Base-by-base conservation (phyloP, 108 stramenopile genomes). In the Cylindrotheca fusiformis region DNA sequence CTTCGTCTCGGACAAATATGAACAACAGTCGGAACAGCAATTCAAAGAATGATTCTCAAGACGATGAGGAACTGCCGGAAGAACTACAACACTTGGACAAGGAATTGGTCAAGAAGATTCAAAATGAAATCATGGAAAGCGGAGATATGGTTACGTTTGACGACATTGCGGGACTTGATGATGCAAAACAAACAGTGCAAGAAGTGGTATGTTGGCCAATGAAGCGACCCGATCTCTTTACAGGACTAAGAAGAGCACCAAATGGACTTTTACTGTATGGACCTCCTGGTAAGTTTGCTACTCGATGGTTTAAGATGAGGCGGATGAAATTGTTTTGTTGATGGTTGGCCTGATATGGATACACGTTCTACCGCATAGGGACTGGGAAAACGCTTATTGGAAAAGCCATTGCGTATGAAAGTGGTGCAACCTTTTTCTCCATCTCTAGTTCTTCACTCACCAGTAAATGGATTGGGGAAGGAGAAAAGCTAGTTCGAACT, bases 381-480 rank as follows among this genome's bases (percentile, higher is more conserved):
- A 68, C 58, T 0, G 96, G 96, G n/a, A 98, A 99, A 75, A 99
- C 99, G 1, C 67, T 99, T 44, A 99, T 99, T 65, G 99, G 96
- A 56, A 98, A 98, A 67, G 99, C 99, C 2, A 97, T 99, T 69
- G 97, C 99, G 14, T 85, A 97, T 74, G 88, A 96, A 76, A 84
- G 83, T 46, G 94, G 94, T 20, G 98, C 99, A 2, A 97, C 96
- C 14, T 99, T 99, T 77, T 99, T 99, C 69, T 86, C 84, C 36
- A 99, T 99, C 51, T 97, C 96, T 6, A 92, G 95, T 59, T 98
- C 97, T 17, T 98, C 98, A 0, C 75, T 99, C 20, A 98, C 96
- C 21, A 93, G 90, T 77, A 99, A 99, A 75, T 99, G 98, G 98
- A 98, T 99, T 48, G 99, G 99, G 1, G 97, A 99, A 54, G 96